Conservation (phyloP, 371 early-diverging fungal genomes). For the Blakeslea trispora region DNA sequence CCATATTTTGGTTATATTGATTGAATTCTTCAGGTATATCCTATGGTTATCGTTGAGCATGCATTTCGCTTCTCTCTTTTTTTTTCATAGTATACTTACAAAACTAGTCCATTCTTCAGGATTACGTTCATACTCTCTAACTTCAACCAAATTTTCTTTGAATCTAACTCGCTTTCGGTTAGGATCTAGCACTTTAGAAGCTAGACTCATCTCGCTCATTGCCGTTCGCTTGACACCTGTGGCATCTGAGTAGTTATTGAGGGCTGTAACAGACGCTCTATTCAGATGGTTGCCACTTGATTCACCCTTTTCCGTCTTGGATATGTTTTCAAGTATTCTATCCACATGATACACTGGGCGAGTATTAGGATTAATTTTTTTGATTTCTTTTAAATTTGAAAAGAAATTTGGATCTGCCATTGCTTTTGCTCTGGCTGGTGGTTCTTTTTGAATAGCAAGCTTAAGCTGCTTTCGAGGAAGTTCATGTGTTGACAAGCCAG, state of each 20-base stretch:
- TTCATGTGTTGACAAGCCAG: background rate
- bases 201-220: background rate
- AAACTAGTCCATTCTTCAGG: constrained; percentile 33
- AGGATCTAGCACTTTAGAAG: background rate
- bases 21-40: background rate
- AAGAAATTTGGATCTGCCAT: constrained; percentile 20
- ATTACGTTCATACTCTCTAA: constrained; percentile 25
- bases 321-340: constrained; percentile 2
- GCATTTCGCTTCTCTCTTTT: background rate
- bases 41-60: background rate
- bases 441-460: constrained; percentile 33
- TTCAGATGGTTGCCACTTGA: background rate
- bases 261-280: too few species aligned
- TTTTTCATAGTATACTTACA: constrained; percentile 18
- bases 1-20: background rate
- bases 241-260: background rate
- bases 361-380: constrained; percentile 3
- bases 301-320: background rate
- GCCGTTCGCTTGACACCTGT: background rate
- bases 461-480: constrained; percentile 6
- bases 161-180: constrained; percentile 27
- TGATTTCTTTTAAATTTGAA: constrained; percentile 3
- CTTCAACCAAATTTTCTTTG: constrained; percentile 22
- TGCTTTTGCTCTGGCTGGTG: constrained; percentile 24
- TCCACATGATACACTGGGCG: constrained; percentile 20